phyloP scores from a whole-genome alignment of 78 protist genomes.

The Guillardia theta region DNA sequence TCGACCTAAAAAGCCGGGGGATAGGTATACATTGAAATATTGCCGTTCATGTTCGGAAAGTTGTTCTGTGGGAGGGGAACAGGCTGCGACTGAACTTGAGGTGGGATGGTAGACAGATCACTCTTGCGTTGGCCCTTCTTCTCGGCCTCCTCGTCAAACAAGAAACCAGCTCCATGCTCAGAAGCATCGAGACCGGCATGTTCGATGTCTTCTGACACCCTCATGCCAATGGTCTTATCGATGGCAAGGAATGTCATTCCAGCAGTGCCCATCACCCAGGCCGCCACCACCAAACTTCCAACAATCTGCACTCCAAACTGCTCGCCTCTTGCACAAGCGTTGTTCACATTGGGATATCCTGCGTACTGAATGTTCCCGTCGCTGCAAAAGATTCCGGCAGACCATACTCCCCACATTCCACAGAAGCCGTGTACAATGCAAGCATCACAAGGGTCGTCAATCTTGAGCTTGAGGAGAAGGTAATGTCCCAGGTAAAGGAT shows the following conservation, averaged over 20 bases:
- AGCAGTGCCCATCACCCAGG: background rate
- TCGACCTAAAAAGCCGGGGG: no score
- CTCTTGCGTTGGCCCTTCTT: no score
- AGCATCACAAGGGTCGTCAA: conserved; percentile 86
- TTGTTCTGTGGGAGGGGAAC: no score
- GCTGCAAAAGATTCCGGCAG: background rate
- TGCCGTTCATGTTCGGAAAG: no score
- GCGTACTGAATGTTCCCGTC: background rate
- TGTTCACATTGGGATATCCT: background rate
- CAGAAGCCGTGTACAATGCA: conserved; percentile 70
- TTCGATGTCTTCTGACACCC: background rate
- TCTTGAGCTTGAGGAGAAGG: conserved; percentile 8
- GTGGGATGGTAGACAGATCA: no score
- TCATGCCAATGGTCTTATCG: background rate
- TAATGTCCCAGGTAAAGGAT: background rate
- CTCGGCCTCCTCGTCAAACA: no score
- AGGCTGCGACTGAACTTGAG: no score
- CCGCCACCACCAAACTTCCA: background rate
- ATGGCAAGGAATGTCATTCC: background rate
- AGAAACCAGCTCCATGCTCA: background rate
- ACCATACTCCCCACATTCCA: conserved; percentile 73
- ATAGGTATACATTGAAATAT: no score
- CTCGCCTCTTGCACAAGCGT: background rate
- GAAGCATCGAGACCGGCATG: background rate
- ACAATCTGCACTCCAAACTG: background rate